These are phyloP conservation scores for Geotrichum histeridarum DNA, from an alignment of 1,139 yeast species.

Conservation along the genomic window DNA sequence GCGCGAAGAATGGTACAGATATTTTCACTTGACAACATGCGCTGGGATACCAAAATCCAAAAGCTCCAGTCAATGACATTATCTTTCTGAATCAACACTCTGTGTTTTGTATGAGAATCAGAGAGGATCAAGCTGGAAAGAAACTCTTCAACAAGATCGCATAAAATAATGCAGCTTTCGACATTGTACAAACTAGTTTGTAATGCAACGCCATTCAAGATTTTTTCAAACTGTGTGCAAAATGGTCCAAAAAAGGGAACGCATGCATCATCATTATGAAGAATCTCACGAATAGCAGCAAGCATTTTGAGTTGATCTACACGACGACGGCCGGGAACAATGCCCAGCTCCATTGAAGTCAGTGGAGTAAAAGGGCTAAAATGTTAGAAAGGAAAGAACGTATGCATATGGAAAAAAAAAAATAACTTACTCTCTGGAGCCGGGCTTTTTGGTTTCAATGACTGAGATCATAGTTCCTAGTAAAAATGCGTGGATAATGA, in stretches of 20 bases:
- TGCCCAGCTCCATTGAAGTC: conserved; percentile 11
- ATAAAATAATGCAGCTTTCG: conserved; percentile 47
- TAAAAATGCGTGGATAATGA: conserved; percentile 34
- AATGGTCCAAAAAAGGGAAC: conserved; percentile 33
- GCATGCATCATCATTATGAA: conserved; percentile 36
- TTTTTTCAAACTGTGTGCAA: conserved; percentile 37
- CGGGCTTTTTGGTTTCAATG: conserved; percentile 25
- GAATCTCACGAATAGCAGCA: conserved; percentile 36
- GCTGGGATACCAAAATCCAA: conserved; percentile 60
- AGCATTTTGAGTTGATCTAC: conserved; percentile 37
- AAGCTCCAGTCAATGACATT: conserved; percentile 60
- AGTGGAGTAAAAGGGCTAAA: conserved; percentile 2
- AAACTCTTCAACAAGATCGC: conserved; percentile 44
- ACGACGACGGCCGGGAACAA: conserved; percentile 28
- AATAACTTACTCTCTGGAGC: conserved; percentile 18
- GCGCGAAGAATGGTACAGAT: conserved; percentile 58
- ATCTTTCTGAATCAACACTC: conserved; percentile 27
- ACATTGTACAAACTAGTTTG: conserved; percentile 38
- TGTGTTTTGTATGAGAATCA: conserved; percentile 27
- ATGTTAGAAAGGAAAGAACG: conserved; percentile 5
- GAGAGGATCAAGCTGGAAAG: conserved; percentile 30
- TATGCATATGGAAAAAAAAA: conserved; percentile 1
- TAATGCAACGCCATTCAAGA: conserved; percentile 38
- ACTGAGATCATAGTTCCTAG: conserved; percentile 34
- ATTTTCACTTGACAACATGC: conserved; percentile 60